Conservation (phyloP, 768 basidiomycete genomes). For the Calocybe indica region DNA sequence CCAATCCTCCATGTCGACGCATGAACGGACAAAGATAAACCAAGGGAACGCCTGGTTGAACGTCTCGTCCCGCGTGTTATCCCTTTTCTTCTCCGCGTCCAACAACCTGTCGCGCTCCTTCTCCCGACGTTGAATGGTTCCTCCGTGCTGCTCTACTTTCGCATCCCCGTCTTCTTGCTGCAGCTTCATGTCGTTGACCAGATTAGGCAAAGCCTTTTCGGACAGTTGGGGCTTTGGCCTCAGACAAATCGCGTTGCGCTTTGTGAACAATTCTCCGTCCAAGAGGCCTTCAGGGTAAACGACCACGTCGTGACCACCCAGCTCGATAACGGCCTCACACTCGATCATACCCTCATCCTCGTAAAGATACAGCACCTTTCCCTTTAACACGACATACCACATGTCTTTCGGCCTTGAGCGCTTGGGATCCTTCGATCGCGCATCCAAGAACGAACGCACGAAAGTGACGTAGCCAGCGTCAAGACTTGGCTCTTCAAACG, state of each 20-base stretch:
- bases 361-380: constrained; percentile 86
- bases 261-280: constrained; percentile 90
- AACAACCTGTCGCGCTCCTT: constrained; percentile 28
- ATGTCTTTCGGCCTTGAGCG: constrained; percentile 82
- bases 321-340: constrained; percentile 85
- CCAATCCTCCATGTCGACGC: constrained; percentile 97
- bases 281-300: constrained; percentile 69
- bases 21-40: constrained; percentile 90
- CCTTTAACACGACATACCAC: constrained; percentile 92
- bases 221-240: constrained; percentile 38
- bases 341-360: constrained; percentile 90
- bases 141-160: constrained; percentile 19
- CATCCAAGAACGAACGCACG: constrained; percentile 73
- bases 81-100: constrained; percentile 35
- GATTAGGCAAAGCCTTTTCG: constrained; percentile 37
- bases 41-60: constrained; percentile 60
- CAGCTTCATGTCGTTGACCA: constrained; percentile 47
- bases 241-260: constrained; percentile 82
- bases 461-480: constrained; percentile 76
- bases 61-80: constrained; percentile 45
- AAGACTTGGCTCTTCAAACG: constrained; percentile 59
- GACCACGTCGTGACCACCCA: constrained; percentile 70
- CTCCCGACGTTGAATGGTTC: constrained; percentile 24
- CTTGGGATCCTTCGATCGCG: constrained; percentile 81
- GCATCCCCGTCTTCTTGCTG: constrained; percentile 26